A percentile compares a stretch with the other conserved stretches of the same genome.
Evolutionary conservation across 805 yeast genomes (phyloP).

Genomic region (Sugiyamaella marilandica): DNA sequence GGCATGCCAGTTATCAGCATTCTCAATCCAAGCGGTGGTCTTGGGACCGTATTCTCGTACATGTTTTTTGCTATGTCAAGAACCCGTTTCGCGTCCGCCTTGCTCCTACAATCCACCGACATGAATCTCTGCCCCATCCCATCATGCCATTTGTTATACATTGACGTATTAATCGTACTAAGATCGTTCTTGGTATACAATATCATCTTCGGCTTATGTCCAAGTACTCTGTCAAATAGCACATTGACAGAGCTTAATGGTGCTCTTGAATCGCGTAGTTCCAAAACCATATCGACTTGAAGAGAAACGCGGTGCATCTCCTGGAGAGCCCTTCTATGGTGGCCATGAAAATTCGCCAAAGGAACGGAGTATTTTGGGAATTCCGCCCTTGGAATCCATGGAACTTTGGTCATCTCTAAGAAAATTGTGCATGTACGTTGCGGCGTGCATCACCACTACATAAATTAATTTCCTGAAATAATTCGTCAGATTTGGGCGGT

Average conservation of each 20-base stretch:
- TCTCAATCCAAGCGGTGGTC: conserved; percentile 80
- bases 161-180: conserved; percentile 38
- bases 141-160: conserved; percentile 47
- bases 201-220: conserved; percentile 51
- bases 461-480: neutral
- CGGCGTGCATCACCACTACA: neutral
- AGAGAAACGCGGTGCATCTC: conserved; percentile 65
- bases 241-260: conserved; percentile 81
- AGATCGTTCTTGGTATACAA: conserved; percentile 75
- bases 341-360: conserved; percentile 82
- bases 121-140: conserved; percentile 43
- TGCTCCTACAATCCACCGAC: conserved; percentile 52
- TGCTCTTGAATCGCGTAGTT: conserved; percentile 84
- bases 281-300: conserved; percentile 75
- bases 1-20: conserved; percentile 90
- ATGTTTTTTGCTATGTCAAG: conserved; percentile 45
- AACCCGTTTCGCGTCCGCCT: conserved; percentile 46
- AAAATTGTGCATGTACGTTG: neutral
- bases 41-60: conserved; percentile 46
- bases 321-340: conserved; percentile 74
- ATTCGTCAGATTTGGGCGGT: neutral
- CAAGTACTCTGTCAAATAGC: conserved; percentile 63
- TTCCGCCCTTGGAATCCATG: conserved; percentile 50
- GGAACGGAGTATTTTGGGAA: conserved; percentile 72
- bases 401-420: neutral